These are phyloP conservation scores for Aspergillus flavus DNA, from an alignment of 2,329 filamentous ascomycete species.

Conservation along the genomic window DNA sequence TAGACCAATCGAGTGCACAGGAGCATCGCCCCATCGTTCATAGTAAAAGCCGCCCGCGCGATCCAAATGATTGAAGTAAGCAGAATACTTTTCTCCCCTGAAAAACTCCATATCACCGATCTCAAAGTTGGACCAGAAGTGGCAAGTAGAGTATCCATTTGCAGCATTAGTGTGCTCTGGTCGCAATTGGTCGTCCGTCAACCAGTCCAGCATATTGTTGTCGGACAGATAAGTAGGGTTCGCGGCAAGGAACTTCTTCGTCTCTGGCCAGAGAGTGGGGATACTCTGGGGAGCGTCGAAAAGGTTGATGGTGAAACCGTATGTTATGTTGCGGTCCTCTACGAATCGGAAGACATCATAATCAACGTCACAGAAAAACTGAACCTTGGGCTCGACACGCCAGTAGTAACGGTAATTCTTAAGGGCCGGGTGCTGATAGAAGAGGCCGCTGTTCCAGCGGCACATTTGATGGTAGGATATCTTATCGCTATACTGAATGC, in stretches of 20 bases:
- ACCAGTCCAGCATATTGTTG: constrained; percentile 85
- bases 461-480: constrained; percentile 98
- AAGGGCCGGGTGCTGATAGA: constrained; percentile 93
- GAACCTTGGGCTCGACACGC: constrained; percentile 97
- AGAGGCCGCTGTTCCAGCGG: constrained; percentile 96
- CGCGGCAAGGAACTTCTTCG: constrained; percentile 81
- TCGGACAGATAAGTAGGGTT: constrained; percentile 79
- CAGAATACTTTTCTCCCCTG: constrained; percentile 85
- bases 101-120: constrained; percentile 93
- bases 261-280: constrained; percentile 92
- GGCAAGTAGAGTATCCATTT: constrained; percentile 94
- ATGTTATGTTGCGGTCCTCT: constrained; percentile 97
- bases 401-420: constrained; percentile 87
- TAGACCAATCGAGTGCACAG: constrained; percentile 91
- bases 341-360: constrained; percentile 99
- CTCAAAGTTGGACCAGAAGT: constrained; percentile 99
- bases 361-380: constrained; percentile 98
- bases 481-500: constrained; percentile 87
- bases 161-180: constrained; percentile 79
- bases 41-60: constrained; percentile 97
- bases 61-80: constrained; percentile 95
- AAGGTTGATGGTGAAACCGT: constrained; percentile 96
- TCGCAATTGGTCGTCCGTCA: constrained; percentile 75
- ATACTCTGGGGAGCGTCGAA: constrained; percentile 91
- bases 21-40: constrained; percentile 96